Base-by-base conservation (phyloP, 441 rosid species). In the Populus hybrid region DNA sequence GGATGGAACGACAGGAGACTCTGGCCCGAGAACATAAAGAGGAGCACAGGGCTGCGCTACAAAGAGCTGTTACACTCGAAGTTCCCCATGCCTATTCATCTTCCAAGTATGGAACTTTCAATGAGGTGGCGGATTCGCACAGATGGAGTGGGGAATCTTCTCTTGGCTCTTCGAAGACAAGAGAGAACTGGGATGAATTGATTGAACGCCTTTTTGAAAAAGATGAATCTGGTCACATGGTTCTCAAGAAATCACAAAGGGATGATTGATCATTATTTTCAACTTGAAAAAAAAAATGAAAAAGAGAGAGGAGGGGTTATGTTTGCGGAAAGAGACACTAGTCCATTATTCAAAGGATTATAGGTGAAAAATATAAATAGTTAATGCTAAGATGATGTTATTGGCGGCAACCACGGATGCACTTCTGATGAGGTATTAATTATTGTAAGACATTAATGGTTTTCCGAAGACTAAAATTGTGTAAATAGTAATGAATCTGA, bases 1-100 rank as follows among this genome's bases (percentile, higher is more conserved):
- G 82, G 79, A 96, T 92, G 97, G 98, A 96, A 86, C 85, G 96
- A 70, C 98, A 92, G 83, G 85, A 94, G 80, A 88, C 92, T 11
- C 42, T 91, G 76, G 94, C 84, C 1, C 84, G 88, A 81, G 98
- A 95, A 53, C 97, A 92, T 76, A 83, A 46, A 0, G 79, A 89
- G 76, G 98, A 96, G 87, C 83, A 96, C 84, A 87, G 79, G 85
- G 98, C 96, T 18, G 99, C 98, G 0, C 77, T 92, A 64, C 86
- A 91, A 75, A 89, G 97, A 77, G 98, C 98, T 30, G 99, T 87
- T 50, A 87, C 95, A 0, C 83, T 94, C 42, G 79, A 84, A 18
- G 96, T 94, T 75, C 99, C 97, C 5, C 95, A 91, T 76, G 97
- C 94, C 0, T 86, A 74, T 76, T 83, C 88, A 36, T 80, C 89